Percentiles rank a stretch among this genome's conserved stretches.
Conservation (phyloP, 2,329 filamentous ascomycete species). For the Juglanconis sp. region DNA sequence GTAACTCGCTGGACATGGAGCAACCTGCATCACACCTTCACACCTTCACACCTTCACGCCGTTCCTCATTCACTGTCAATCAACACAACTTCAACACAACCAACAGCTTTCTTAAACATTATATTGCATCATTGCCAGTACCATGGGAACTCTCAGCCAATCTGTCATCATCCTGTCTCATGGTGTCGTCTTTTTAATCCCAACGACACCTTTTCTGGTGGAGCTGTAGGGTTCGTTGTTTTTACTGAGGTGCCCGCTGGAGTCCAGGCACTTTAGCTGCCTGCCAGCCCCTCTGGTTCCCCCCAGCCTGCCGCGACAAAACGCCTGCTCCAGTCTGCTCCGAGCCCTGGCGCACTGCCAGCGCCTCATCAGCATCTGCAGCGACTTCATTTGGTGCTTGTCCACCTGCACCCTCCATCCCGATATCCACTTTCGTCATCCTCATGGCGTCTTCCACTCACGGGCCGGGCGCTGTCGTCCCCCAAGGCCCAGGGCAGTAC, state of each 20-base stretch:
- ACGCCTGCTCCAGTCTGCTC: not conserved
- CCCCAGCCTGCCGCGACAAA: not conserved
- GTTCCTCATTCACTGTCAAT: too few species aligned
- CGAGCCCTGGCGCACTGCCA: not conserved
- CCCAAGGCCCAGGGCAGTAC: constrained; percentile 4
- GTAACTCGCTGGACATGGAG: too few species aligned
- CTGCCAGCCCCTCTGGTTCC: not conserved
- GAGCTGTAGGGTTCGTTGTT: not conserved
- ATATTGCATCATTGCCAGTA: too few species aligned
- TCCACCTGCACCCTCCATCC: not conserved
- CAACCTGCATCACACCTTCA: too few species aligned
- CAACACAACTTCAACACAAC: too few species aligned
- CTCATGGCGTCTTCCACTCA: constrained; percentile 13
- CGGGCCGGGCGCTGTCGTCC: constrained; percentile 8
- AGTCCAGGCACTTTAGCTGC: not conserved
- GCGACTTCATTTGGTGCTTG: not conserved
- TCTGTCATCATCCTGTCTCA: too few species aligned
- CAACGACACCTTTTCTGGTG: too few species aligned
- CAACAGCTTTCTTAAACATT: too few species aligned
- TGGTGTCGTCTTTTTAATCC: too few species aligned
- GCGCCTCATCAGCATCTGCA: constrained; percentile 1
- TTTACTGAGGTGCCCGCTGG: not conserved
- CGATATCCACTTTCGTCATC: not conserved
- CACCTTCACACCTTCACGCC: too few species aligned
- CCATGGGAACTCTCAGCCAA: too few species aligned